Evolutionary conservation across 2,329 filamentous ascomycete genomes (phyloP).

Genomic region (Ophiocordyceps camponoti-saundersi): DNA sequence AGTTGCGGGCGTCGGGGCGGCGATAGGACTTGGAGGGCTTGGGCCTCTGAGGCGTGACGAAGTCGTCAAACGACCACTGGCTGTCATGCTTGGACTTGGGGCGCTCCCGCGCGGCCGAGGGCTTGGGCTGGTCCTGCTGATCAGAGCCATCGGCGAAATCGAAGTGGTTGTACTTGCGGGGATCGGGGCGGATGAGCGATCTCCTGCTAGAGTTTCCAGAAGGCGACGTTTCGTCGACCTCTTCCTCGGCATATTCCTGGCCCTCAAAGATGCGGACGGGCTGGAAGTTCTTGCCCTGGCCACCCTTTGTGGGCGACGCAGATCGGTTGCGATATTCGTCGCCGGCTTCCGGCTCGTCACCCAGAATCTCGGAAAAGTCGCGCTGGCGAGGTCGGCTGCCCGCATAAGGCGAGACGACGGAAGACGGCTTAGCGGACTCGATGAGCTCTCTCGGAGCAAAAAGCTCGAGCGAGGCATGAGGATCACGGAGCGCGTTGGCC

Average conservation of each 20-base stretch:
- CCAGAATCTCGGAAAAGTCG: conserved; percentile 56
- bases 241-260: conserved; percentile 22
- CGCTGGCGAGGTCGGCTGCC: conserved; percentile 46
- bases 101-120: conserved; percentile 21
- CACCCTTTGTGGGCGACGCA: conserved; percentile 31
- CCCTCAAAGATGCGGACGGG: conserved; percentile 48
- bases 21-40: conserved; percentile 41
- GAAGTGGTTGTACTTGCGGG: conserved; percentile 74
- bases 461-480: conserved; percentile 55
- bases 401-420: conserved; percentile 44
- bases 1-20: conserved; percentile 59
- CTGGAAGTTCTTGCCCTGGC: conserved; percentile 43
- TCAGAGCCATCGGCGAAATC: conserved; percentile 55
- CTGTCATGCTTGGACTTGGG: conserved; percentile 47
- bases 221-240: conserved; percentile 22
- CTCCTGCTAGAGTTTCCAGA: conserved; percentile 23
- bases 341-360: conserved; percentile 25
- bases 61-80: conserved; percentile 82
- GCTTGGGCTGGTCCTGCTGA: conserved; percentile 26
- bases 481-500: conserved; percentile 39
- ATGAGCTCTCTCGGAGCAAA: conserved; percentile 54
- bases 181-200: conserved; percentile 43
- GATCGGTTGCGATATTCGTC: conserved; percentile 28
- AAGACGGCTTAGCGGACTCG: conserved; percentile 27
- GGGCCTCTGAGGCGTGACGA: conserved; percentile 62